phyloP scores from a whole-genome alignment of 495 filamentous ascomycete species.

The Penicillium arizonense region DNA sequence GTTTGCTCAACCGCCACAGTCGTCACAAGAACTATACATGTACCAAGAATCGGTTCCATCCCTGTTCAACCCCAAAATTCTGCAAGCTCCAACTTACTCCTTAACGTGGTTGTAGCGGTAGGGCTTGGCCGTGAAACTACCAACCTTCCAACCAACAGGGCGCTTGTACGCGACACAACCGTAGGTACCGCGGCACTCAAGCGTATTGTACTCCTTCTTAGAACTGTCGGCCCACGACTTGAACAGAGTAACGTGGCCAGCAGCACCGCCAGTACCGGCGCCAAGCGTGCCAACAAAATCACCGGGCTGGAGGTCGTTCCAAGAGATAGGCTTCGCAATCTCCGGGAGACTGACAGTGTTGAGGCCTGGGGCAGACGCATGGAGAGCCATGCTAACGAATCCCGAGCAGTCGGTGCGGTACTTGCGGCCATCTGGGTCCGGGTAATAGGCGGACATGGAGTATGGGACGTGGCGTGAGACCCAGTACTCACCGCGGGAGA shows the following conservation, averaged over 20 bases:
- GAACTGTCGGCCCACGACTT: conserved; percentile 14
- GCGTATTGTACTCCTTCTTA: conserved; percentile 18
- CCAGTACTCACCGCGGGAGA: conserved; percentile 13
- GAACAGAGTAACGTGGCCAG: conserved; percentile 15
- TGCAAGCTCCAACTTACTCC: conserved; percentile 6
- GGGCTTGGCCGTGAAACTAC: conserved; percentile 12
- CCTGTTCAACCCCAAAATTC: neutral
- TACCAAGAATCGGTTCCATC: neutral
- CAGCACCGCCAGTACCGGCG: conserved; percentile 14
- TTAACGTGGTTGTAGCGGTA: conserved; percentile 10
- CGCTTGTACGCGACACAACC: conserved; percentile 16
- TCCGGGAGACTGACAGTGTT: conserved; percentile 16
- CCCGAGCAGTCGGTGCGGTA: conserved; percentile 16
- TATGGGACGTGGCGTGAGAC: conserved; percentile 14
- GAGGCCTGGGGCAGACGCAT: conserved; percentile 6
- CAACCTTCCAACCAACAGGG: conserved; percentile 16
- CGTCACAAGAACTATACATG: neutral
- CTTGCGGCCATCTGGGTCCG: conserved; percentile 12
- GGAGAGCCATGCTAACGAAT: conserved; percentile 17
- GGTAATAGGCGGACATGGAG: conserved; percentile 12
- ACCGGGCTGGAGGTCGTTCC: conserved; percentile 10
- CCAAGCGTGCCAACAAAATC: conserved; percentile 15
- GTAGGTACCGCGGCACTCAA: conserved; percentile 15
- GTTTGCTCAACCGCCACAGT: too few species aligned
- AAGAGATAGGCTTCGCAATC: conserved; percentile 10